Percentiles rank a stretch among this genome's conserved stretches.
phyloP scores from a whole-genome alignment of 257 asterid genomes.

The Lycium barbarum region DNA sequence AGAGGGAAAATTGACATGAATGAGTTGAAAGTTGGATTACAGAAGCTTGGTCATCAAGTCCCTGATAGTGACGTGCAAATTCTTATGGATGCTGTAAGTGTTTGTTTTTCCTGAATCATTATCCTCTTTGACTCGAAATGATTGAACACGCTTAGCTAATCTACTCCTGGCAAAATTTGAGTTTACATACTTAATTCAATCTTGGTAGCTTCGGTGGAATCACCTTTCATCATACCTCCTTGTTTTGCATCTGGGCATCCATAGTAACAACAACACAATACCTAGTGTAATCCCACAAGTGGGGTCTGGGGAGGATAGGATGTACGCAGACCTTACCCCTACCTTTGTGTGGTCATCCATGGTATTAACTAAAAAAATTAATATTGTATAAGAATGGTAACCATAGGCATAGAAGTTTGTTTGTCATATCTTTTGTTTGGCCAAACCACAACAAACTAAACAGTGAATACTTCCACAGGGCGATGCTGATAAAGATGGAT shows the following conservation, averaged over 20 bases:
- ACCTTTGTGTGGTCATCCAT: background rate
- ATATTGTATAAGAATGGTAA: background rate
- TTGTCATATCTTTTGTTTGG: background rate
- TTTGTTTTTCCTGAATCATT: background rate
- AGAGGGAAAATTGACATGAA: slow-evolving; percentile 64
- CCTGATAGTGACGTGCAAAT: slow-evolving; percentile 61
- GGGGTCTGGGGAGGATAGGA: no score
- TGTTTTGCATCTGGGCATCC: background rate
- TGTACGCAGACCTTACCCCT: no score
- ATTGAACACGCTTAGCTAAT: background rate
- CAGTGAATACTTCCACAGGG: slow-evolving; percentile 52
- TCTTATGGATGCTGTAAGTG: slow-evolving; percentile 75
- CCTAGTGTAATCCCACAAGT: no score
- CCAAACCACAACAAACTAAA: background rate
- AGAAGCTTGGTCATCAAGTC: slow-evolving; percentile 71
- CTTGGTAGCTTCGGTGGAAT: background rate
- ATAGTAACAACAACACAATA: background rate
- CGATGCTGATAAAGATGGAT: slow-evolving; percentile 84
- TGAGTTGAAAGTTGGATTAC: slow-evolving; percentile 63
- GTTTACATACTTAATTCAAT: background rate
- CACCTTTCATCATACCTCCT: background rate
- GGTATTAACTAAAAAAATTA: background rate
- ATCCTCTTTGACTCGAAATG: background rate
- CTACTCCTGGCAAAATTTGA: background rate
- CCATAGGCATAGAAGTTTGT: background rate